These are phyloP conservation scores for Dendrocalamus latiflorus DNA, from an alignment of 202 grass and related monocot species.

Conservation along the genomic window DNA sequence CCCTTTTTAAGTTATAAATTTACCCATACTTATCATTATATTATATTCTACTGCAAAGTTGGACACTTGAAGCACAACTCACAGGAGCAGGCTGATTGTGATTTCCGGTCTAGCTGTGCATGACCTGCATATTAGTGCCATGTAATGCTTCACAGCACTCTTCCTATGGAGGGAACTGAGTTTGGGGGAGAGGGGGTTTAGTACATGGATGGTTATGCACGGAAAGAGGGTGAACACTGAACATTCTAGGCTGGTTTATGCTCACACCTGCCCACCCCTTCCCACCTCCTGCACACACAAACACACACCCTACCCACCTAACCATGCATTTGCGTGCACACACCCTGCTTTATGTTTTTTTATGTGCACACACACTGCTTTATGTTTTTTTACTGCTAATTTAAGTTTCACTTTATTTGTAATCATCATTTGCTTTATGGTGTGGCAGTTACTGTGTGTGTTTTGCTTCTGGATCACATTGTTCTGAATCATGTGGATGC, in stretches of 20 bases:
- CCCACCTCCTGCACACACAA: neutral
- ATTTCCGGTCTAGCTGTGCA: neutral
- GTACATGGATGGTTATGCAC: neutral
- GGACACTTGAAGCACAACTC: neutral
- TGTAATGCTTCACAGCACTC: neutral
- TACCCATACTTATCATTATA: neutral
- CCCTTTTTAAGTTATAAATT: neutral
- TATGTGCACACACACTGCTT: too few relatives aligned
- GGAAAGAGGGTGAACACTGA: neutral
- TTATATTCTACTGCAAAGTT: neutral
- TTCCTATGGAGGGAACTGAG: neutral
- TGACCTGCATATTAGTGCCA: neutral
- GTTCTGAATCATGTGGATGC: too few relatives aligned
- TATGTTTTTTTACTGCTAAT: too few relatives aligned
- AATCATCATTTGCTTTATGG: too few relatives aligned
- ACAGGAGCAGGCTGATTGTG: neutral
- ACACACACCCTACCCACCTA: neutral
- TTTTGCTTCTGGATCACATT: too few relatives aligned
- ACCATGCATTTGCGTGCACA: neutral
- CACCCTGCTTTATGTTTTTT: slow-evolving; percentile 9
- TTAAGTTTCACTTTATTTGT: too few relatives aligned
- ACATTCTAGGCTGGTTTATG: neutral
- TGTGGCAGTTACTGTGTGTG: too few relatives aligned
- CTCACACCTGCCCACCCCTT: neutral
- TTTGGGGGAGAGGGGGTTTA: neutral